phyloP scores from a whole-genome alignment of 2,329 filamentous ascomycete genomes.

The Penicillium polonicum region DNA sequence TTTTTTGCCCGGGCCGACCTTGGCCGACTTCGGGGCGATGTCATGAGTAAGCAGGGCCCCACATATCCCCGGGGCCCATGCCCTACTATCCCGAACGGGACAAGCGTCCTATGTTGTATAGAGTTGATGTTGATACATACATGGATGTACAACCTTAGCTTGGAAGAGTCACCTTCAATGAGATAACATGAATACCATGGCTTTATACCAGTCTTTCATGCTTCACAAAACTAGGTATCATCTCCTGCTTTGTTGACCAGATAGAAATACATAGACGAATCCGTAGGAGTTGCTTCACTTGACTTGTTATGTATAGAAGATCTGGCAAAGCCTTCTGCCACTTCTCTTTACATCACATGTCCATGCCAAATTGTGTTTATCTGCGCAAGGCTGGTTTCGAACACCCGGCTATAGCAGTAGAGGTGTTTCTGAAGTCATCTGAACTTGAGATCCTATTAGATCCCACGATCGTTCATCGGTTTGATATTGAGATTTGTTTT shows the following conservation, averaged over 20 bases:
- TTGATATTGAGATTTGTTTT: background rate
- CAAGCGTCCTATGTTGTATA: background rate
- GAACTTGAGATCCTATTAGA: background rate
- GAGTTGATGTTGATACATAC: background rate
- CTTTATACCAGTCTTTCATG: slow-evolving; percentile 4
- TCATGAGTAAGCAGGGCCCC: background rate
- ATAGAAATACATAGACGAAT: slow-evolving; percentile 1
- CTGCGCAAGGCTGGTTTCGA: background rate
- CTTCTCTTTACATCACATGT: background rate
- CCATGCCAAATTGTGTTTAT: background rate
- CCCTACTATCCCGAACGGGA: slow-evolving; percentile 1
- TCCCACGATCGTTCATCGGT: background rate
- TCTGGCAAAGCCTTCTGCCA: background rate
- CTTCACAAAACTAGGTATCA: background rate
- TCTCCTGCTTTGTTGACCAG: slow-evolving; percentile 4
- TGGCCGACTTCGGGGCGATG: slow-evolving; percentile 4
- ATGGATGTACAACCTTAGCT: background rate
- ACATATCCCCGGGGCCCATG: background rate
- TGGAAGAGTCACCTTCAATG: background rate
- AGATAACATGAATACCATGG: background rate
- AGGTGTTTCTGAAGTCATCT: background rate
- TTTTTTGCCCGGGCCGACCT: slow-evolving; percentile 8
- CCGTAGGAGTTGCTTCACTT: background rate
- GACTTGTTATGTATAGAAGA: background rate
- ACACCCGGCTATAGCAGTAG: background rate